Evolutionary conservation across 164 flowering plant species (phyloP).

Genomic region (Umbellularia californica): DNA sequence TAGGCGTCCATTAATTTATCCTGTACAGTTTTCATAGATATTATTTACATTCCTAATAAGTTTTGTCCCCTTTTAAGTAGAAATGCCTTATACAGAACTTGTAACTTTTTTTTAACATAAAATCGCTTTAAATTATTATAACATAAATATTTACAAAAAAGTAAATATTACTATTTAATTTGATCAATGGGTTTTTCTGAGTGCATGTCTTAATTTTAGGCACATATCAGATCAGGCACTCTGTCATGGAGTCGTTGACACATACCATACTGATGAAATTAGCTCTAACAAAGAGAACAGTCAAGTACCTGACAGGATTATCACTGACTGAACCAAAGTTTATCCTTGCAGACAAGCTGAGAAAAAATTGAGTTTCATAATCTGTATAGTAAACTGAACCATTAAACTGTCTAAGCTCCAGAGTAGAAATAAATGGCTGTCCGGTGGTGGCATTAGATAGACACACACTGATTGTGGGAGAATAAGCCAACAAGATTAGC

Average conservation of each 20-base stretch:
- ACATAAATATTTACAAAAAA: no score
- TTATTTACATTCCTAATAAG: neutral
- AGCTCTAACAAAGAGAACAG: neutral
- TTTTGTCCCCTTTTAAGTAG: neutral
- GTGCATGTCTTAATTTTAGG: no score
- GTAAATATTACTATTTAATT: no score
- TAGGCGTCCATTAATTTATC: neutral
- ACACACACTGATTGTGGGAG: conserved; percentile 71
- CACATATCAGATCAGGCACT: no score
- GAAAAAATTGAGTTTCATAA: conserved; percentile 62
- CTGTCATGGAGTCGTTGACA: no score
- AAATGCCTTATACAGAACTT: no score
- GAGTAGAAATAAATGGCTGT: conserved; percentile 91
- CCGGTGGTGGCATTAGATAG: conserved; percentile 97
- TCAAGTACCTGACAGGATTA: conserved; percentile 69
- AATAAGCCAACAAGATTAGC: conserved; percentile 74
- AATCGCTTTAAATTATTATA: no score
- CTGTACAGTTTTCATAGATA: neutral
- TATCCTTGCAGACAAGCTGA: conserved; percentile 88
- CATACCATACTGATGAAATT: neutral
- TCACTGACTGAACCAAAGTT: conserved; percentile 88
- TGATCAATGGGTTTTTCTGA: no score
- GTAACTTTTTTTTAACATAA: no score
- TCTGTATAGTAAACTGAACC: conserved; percentile 78
- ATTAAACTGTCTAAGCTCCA: conserved; percentile 94